Percentiles rank a stretch among this genome's conserved stretches.
These are phyloP conservation scores for Rubia peregrina DNA, from an alignment of 305 asterid genomes.

Conservation along the genomic window DNA sequence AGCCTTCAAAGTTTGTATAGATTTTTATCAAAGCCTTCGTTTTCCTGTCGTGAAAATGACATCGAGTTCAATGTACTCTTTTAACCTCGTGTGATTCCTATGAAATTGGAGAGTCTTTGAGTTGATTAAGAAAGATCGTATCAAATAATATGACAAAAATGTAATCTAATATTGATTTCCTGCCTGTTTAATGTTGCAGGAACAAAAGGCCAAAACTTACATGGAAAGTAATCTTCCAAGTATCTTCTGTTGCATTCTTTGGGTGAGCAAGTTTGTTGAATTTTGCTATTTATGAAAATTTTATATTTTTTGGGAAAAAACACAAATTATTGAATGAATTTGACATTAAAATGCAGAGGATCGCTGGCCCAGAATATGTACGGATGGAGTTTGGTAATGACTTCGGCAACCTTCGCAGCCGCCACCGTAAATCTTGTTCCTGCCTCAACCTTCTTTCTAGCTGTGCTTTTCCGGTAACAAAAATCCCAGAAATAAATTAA, in stretches of 20 bases:
- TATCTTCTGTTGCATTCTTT: slow-evolving; percentile 34
- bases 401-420: slow-evolving; percentile 63
- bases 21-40: too few relatives aligned
- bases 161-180: neutral
- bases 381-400: slow-evolving; percentile 38
- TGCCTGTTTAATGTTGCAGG: slow-evolving; percentile 18
- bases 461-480: slow-evolving; percentile 45
- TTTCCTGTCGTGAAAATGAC: too few relatives aligned
- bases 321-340: neutral
- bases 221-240: slow-evolving; percentile 26
- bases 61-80: too few relatives aligned
- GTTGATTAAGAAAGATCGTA: too few relatives aligned
- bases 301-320: too few relatives aligned
- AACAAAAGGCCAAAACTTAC: slow-evolving; percentile 36
- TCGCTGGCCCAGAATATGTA: slow-evolving; percentile 66
- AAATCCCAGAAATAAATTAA: neutral
- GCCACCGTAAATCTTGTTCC: slow-evolving; percentile 72
- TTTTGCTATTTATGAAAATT: slow-evolving; percentile 16
- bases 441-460: slow-evolving; percentile 61
- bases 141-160: neutral
- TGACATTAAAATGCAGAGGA: slow-evolving; percentile 39
- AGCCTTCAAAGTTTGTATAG: too few relatives aligned
- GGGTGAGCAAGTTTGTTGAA: slow-evolving; percentile 28
- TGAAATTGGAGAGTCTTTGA: neutral
- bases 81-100: too few relatives aligned